Evolutionary conservation across 179 eudicot genomes (phyloP).

Genomic region (Nepenthes alata): DNA sequence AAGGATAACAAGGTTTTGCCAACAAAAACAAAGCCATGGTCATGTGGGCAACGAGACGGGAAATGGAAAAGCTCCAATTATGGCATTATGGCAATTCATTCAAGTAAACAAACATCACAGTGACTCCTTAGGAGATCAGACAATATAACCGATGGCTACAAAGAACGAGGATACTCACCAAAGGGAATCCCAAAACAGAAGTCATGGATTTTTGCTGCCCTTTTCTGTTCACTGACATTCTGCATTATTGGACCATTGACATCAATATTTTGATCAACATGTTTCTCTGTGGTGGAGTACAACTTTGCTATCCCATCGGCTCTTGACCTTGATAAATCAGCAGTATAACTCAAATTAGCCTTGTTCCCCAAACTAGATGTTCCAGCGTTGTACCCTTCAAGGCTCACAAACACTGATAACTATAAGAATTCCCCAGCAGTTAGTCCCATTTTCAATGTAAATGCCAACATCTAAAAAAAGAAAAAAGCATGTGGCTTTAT

Average conservation of each 20-base stretch:
- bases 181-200: slow-evolving; percentile 79
- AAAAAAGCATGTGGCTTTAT: neutral
- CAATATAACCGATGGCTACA: neutral
- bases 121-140: neutral
- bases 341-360: slow-evolving; percentile 26
- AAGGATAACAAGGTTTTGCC: too few relatives aligned
- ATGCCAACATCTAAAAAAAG: neutral
- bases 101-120: neutral
- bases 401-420: slow-evolving; percentile 34
- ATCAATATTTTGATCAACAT: slow-evolving; percentile 23
- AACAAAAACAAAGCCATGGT: too few relatives aligned
- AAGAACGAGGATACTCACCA: slow-evolving; percentile 32
- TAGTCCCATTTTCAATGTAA: slow-evolving; percentile 8
- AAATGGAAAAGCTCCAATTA: too few relatives aligned
- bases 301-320: slow-evolving; percentile 19
- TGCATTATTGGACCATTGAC: slow-evolving; percentile 26
- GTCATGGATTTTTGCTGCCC: slow-evolving; percentile 69
- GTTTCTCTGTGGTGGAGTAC: slow-evolving; percentile 18
- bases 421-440: slow-evolving; percentile 16
- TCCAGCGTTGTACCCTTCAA: slow-evolving; percentile 30
- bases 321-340: slow-evolving; percentile 29
- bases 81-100: neutral
- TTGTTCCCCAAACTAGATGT: slow-evolving; percentile 29
- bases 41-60: too few relatives aligned
- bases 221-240: slow-evolving; percentile 23